phyloP scores from a whole-genome alignment of 768 basidiomycete genomes.

The Dendrothele bispora region DNA sequence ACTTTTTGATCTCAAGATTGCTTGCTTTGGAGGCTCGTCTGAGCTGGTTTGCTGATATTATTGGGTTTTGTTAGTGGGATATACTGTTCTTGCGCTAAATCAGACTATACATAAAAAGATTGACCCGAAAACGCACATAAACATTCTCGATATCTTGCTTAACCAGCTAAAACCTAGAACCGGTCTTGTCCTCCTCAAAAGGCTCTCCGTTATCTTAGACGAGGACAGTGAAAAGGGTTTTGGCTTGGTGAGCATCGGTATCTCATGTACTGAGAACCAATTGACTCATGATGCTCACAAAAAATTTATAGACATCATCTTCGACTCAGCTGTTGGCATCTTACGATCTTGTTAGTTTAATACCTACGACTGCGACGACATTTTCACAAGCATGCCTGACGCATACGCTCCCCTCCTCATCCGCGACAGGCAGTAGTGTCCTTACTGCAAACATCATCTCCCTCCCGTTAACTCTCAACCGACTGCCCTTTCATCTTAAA shows the following conservation, averaged over 20 bases:
- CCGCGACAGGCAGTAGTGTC: no score
- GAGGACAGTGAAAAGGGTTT: slow-evolving; percentile 87
- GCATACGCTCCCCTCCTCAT: slow-evolving; percentile 73
- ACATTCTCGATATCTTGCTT: slow-evolving; percentile 60
- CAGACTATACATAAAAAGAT: slow-evolving; percentile 71
- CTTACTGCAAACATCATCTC: slow-evolving; percentile 81
- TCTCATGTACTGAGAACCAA: no score
- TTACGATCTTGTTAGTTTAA: slow-evolving; percentile 78
- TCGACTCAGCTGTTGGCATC: no score
- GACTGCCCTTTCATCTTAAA: slow-evolving; percentile 79
- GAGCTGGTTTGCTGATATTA: slow-evolving; percentile 11
- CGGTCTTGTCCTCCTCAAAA: slow-evolving; percentile 67
- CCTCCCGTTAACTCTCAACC: slow-evolving; percentile 73
- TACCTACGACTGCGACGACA: slow-evolving; percentile 68
- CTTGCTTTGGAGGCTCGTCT: no score
- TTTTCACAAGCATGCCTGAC: slow-evolving; percentile 83
- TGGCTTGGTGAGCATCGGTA: no score
- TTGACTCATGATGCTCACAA: no score
- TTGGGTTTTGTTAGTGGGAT: slow-evolving; percentile 79
- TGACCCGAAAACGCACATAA: slow-evolving; percentile 70
- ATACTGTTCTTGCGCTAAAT: slow-evolving; percentile 76
- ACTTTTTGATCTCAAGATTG: no score
- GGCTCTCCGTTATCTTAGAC: slow-evolving; percentile 78
- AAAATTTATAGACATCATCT: no score
- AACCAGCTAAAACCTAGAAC: slow-evolving; percentile 55